These are phyloP conservation scores for Cichorium intybus DNA, from an alignment of 140 eudicot genomes.

Conservation along the genomic window DNA sequence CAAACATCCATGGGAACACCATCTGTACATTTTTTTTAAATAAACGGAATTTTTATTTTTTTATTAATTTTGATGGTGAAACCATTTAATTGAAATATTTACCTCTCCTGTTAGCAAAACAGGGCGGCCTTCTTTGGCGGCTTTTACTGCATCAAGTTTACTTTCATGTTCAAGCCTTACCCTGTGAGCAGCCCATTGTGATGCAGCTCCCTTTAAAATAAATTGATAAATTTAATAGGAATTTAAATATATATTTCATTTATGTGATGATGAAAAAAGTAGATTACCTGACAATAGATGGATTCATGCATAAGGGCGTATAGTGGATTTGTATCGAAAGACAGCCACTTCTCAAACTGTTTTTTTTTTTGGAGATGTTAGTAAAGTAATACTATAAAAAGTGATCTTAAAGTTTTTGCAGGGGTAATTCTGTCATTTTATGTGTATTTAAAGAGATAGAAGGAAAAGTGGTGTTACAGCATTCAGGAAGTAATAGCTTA, in stretches of 20 bases:
- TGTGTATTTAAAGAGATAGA: neutral
- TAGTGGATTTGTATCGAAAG: slow-evolving; percentile 71
- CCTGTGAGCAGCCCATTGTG: slow-evolving; percentile 89
- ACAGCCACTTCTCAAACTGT: slow-evolving; percentile 82
- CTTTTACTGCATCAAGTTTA: slow-evolving; percentile 72
- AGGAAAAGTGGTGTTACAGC: slow-evolving; percentile 48
- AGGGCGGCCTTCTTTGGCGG: slow-evolving; percentile 78
- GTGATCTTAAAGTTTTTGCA: neutral
- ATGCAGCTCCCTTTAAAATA: slow-evolving; percentile 71
- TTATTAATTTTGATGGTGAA: neutral
- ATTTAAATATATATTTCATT: neutral
- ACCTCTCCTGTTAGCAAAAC: slow-evolving; percentile 91
- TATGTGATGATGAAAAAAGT: neutral
- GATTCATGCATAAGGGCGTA: slow-evolving; percentile 87
- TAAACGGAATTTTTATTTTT: neutral
- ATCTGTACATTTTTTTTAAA: slow-evolving; percentile 38
- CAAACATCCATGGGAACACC: slow-evolving; percentile 96
- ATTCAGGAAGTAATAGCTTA: slow-evolving; percentile 78
- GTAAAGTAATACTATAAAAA: neutral
- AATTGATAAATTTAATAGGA: neutral
- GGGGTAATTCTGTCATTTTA: neutral
- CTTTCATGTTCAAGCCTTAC: slow-evolving; percentile 48
- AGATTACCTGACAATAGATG: slow-evolving; percentile 82
- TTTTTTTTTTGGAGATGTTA: slow-evolving; percentile 8
- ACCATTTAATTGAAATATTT: neutral